Evolutionary conservation across 768 basidiomycete species (phyloP).

Genomic region (Lactarius sanguifluus): DNA sequence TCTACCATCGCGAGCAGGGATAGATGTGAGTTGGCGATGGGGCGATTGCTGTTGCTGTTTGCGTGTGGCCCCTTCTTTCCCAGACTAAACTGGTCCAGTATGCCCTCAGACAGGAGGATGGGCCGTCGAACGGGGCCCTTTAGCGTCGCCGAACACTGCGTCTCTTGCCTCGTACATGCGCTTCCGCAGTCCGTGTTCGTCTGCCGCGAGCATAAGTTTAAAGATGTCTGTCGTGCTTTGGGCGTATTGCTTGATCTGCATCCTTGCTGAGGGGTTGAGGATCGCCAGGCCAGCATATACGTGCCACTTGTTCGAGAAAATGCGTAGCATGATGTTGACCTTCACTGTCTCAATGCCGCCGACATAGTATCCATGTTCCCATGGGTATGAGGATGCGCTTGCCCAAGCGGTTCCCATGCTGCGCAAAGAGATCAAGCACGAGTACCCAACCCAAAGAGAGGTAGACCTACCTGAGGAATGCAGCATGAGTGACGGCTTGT

Average conservation of each 20-base stretch:
- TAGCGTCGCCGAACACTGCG: constrained; percentile 64
- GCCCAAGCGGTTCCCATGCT: constrained; percentile 99
- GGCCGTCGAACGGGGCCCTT: constrained; percentile 44
- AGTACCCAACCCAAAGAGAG: constrained; percentile 1
- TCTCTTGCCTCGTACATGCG: constrained; percentile 75
- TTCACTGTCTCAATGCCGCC: constrained; percentile 98
- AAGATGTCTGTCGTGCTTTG: constrained; percentile 84
- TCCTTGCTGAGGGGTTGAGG: constrained; percentile 85
- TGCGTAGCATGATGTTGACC: constrained; percentile 93
- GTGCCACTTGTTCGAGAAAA: constrained; percentile 98
- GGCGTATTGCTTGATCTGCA: constrained; percentile 91
- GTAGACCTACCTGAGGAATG: constrained; percentile 77
- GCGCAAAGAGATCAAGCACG: constrained; percentile 5
- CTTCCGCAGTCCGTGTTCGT: constrained; percentile 55
- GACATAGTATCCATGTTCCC: constrained; percentile 94
- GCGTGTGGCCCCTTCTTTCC: constrained; percentile 42
- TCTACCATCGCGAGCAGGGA: constrained; percentile 97
- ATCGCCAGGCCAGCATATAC: constrained; percentile 99
- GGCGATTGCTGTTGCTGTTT: constrained; percentile 31
- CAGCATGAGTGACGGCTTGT: constrained; percentile 97
- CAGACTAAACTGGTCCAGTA: constrained; percentile 89
- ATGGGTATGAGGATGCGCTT: constrained; percentile 74
- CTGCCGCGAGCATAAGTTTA: constrained; percentile 84
- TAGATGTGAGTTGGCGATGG: constrained; percentile 83
- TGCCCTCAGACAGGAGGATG: constrained; percentile 79